These are phyloP conservation scores for Xenosphaeropsis pyriputrescens DNA, from an alignment of 2,329 filamentous ascomycete genomes.

Conservation along the genomic window DNA sequence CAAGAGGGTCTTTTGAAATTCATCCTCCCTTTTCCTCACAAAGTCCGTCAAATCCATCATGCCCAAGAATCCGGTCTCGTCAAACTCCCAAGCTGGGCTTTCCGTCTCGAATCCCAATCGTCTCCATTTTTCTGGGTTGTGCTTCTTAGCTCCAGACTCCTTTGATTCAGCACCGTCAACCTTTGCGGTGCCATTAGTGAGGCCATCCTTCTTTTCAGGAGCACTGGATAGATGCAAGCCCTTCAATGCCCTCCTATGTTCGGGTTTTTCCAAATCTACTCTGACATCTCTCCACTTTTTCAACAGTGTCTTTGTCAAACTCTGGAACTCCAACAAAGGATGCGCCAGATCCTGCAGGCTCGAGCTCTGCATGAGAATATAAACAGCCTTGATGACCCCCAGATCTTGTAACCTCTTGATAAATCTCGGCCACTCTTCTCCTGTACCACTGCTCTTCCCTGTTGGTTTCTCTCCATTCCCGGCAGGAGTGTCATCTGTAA, in stretches of 20 bases:
- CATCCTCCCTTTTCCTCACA: slow-evolving; percentile 80
- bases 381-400: slow-evolving; percentile 84
- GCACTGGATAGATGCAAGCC: slow-evolving; percentile 73
- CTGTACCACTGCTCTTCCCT: slow-evolving; percentile 20
- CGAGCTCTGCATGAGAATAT: slow-evolving; percentile 85
- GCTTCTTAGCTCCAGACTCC: slow-evolving; percentile 51
- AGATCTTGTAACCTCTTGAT: slow-evolving; percentile 88
- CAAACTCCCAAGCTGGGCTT: slow-evolving; percentile 74
- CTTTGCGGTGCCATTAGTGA: slow-evolving; percentile 10
- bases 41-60: slow-evolving; percentile 98
- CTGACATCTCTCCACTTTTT: slow-evolving; percentile 77
- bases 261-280: slow-evolving; percentile 73
- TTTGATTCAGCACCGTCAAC: slow-evolving; percentile 21
- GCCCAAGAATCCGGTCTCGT: slow-evolving; percentile 72
- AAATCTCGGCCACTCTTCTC: slow-evolving; percentile 84
- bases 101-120: slow-evolving; percentile 85
- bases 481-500: slow-evolving; percentile 54
- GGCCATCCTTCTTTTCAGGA: slow-evolving; percentile 38
- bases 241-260: slow-evolving; percentile 68
- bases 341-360: slow-evolving; percentile 81
- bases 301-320: slow-evolving; percentile 73
- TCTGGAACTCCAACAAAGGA: slow-evolving; percentile 85
- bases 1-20: slow-evolving; percentile 79
- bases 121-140: slow-evolving; percentile 87
- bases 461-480: slow-evolving; percentile 11